Evolutionary conservation across 257 asterid species (phyloP), one percentile per base, ranked within the genome.

Genomic region (Penstemon barbatus): DNA sequence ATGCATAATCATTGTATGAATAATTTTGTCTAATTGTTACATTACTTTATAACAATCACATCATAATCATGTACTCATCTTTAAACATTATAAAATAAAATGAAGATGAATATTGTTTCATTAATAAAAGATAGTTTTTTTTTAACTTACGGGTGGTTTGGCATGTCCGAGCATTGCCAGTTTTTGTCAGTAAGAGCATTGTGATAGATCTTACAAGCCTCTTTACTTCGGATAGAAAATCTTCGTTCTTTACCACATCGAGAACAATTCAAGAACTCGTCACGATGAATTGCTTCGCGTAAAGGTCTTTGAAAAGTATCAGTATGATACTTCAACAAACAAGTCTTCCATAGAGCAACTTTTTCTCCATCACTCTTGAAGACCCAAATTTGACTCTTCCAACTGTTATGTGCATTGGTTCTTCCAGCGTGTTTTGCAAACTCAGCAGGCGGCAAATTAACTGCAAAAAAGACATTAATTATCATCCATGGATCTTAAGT

Each of bases 361-460:
- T 11, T 75, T 19, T 33, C 10, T 1, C 74, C 80, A 10, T 74
- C 61, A 10, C 9, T 61, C 12, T 61, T 68, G 25, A 19, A 66
- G n/a, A 66, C 71, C 68, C 81, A 67, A 4, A 76, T 12, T 10
- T 76, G 77, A 11, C 44, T 62, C 40, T 72, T 77, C 77, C 78
- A 77, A 7, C 45, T 53, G 13, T 25, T 37, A 8, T 43, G 57
- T 19, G 72, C 19, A 36, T 43, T 60, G 4, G 64, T 52, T 67
- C 51, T 65, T 10, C 79, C 75, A n/a, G 37, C 57, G 46, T 76
- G 80, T 44, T 45, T 61, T 33, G 70, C 62, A 61, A 71, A 66
- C 49, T 76, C 42, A 33, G 55, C 18, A 3, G 74, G 77, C 8
- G 70, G 56, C 39, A 76, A 3, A 0, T 61, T 70, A 12, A 49